These are phyloP conservation scores for Chytriomyces sp. DNA, from an alignment of 192 early-diverging fungal species.

Conservation along the genomic window DNA sequence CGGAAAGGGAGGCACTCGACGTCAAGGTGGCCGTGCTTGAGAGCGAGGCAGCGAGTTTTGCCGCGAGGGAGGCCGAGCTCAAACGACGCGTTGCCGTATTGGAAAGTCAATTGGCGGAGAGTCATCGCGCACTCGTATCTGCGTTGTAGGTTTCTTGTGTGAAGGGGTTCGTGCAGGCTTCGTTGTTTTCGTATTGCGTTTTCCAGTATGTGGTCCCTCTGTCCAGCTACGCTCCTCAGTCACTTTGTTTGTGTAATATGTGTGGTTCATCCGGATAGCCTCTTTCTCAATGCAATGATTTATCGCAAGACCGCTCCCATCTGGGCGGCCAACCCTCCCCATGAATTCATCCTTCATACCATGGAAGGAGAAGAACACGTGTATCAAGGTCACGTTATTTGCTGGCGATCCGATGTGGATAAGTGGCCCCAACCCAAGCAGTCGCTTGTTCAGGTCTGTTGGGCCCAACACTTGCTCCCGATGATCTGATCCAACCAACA, in stretches of 20 bases:
- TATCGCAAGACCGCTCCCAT: neutral
- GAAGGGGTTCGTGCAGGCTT: too few relatives aligned
- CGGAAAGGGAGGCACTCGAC: constrained; percentile 60
- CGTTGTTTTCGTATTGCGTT: too few relatives aligned
- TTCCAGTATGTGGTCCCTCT: too few relatives aligned
- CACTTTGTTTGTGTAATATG: too few relatives aligned
- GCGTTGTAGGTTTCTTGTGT: too few relatives aligned
- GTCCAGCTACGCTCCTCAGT: too few relatives aligned
- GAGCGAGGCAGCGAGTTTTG: constrained; percentile 34
- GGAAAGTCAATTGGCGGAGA: constrained; percentile 40
- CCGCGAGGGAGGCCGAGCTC: constrained; percentile 36
- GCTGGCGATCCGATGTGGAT: constrained; percentile 15
- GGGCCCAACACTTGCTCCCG: neutral
- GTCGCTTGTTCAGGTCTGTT: neutral
- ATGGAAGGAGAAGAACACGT: neutral
- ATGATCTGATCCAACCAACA: neutral
- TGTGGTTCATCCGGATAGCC: too few relatives aligned
- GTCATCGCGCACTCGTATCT: constrained; percentile 37
- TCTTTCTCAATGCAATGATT: neutral
- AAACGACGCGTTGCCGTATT: constrained; percentile 24
- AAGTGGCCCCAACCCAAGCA: constrained; percentile 8
- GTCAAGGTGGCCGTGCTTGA: constrained; percentile 41
- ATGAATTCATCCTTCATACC: neutral
- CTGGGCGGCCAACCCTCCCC: neutral
- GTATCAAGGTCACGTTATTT: constrained; percentile 3